Conservation (phyloP, 2,329 filamentous ascomycete species). For the Pseudocercospora fuligena region DNA sequence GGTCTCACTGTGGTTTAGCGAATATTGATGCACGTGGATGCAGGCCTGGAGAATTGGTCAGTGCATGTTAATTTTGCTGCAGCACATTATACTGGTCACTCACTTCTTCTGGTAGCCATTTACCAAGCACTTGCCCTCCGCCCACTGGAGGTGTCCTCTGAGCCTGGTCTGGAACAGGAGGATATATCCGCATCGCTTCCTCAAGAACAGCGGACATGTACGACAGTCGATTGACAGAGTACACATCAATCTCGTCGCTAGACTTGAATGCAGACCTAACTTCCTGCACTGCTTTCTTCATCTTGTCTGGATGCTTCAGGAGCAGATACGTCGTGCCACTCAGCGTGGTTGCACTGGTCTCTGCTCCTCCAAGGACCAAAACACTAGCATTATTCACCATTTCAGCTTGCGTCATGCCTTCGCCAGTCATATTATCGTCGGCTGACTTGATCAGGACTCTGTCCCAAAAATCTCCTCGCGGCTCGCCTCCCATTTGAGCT, state of each 20-base stretch:
- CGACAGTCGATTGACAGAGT: constrained; percentile 26
- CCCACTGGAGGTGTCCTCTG: constrained; percentile 30
- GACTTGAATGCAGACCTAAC: constrained; percentile 47
- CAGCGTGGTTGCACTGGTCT: constrained; percentile 41
- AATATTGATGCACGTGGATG: constrained; percentile 14
- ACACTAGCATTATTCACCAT: constrained; percentile 36
- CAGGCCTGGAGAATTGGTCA: neutral
- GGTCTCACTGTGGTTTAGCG: constrained; percentile 5
- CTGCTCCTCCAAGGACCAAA: constrained; percentile 40
- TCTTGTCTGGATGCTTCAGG: constrained; percentile 28
- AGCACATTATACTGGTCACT: neutral
- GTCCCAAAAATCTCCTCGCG: constrained; percentile 27
- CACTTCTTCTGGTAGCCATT: constrained; percentile 29
- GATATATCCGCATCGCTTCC: constrained; percentile 52
- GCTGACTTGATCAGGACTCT: constrained; percentile 25
- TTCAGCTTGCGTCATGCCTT: constrained; percentile 32
- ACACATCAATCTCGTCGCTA: constrained; percentile 35
- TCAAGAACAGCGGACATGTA: constrained; percentile 53
- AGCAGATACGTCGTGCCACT: constrained; percentile 35
- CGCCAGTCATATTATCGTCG: constrained; percentile 23
- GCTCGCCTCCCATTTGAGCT: constrained; percentile 17
- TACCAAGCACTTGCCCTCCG: constrained; percentile 31
- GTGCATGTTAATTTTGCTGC: too few relatives aligned
- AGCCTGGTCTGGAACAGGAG: constrained; percentile 45
- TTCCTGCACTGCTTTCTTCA: constrained; percentile 48